These are phyloP conservation scores for Monosporascus sp. DNA, from an alignment of 2,329 filamentous ascomycete genomes.

Conservation along the genomic window DNA sequence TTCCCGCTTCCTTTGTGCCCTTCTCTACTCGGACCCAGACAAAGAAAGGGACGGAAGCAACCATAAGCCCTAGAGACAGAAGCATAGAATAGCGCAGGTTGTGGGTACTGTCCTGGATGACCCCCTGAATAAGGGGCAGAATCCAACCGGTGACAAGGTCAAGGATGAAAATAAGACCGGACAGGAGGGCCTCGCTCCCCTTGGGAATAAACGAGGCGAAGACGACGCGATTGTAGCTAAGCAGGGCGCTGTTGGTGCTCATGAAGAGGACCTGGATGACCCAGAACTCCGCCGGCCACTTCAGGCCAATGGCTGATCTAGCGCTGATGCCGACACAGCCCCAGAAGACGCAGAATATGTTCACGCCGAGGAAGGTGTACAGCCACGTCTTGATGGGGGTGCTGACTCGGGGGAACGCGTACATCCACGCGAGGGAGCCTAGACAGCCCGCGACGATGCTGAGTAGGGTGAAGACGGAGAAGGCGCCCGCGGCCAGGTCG, in stretches of 20 bases:
- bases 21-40: constrained; percentile 11
- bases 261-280: constrained; percentile 8
- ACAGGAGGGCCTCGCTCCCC: constrained; percentile 10
- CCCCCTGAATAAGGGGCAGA: constrained; percentile 9
- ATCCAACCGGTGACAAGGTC: constrained; percentile 10
- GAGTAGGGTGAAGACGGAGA: constrained; percentile 9
- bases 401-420: constrained; percentile 2
- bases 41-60: constrained; percentile 5
- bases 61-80: constrained; percentile 8
- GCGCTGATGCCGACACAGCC: constrained; percentile 7
- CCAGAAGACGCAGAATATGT: constrained; percentile 7
- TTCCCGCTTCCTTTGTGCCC: constrained; percentile 5
- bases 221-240: constrained; percentile 9
- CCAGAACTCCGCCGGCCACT: constrained; percentile 10
- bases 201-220: constrained; percentile 9
- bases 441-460: constrained; percentile 5
- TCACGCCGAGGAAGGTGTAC: constrained; percentile 8
- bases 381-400: constrained; percentile 8
- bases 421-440: constrained; percentile 12
- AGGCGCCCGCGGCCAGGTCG: constrained; percentile 5
- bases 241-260: constrained; percentile 7
- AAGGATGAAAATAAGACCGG: constrained; percentile 8
- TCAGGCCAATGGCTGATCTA: constrained; percentile 8
- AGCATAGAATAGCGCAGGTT: constrained; percentile 13
- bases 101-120: constrained; percentile 10